Percentiles rank a stretch among this genome's conserved stretches.
Conservation (phyloP, 768 basidiomycete genomes). For the Russula virescens region DNA sequence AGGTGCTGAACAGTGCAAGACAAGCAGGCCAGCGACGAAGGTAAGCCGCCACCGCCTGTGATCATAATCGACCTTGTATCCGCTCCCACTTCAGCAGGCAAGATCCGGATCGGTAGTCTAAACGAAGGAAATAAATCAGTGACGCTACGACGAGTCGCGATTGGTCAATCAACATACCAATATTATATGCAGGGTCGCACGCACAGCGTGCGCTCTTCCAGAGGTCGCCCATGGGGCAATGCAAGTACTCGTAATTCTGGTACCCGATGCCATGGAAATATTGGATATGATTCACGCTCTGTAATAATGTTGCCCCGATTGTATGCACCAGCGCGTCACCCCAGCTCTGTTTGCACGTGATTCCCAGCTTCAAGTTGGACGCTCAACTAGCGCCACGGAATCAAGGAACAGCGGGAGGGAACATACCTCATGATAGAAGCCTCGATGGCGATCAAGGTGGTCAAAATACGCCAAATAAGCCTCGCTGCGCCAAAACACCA, state of each 20-base stretch:
- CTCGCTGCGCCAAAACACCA: constrained; percentile 80
- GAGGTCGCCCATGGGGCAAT: constrained; percentile 37
- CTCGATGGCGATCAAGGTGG: constrained; percentile 72
- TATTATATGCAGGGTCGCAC: constrained; percentile 48
- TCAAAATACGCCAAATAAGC: constrained; percentile 82
- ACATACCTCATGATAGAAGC: constrained; percentile 79
- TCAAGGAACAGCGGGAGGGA: no score
- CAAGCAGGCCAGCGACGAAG: no score
- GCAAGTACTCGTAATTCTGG: constrained; percentile 66
- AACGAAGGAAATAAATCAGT: not conserved
- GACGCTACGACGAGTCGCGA: not conserved
- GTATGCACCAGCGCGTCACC: constrained; percentile 87
- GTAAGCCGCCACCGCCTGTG: no score
- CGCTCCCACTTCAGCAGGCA: constrained; percentile 51
- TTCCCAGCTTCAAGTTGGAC: no score
- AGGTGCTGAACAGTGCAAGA: no score
- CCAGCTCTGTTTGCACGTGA: constrained; percentile 47
- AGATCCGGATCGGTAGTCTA: constrained; percentile 51
- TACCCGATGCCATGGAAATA: constrained; percentile 87
- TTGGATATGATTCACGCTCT: constrained; percentile 67
- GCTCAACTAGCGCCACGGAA: no score
- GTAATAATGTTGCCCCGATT: constrained; percentile 74
- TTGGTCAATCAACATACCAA: constrained; percentile 38
- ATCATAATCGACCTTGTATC: not conserved
- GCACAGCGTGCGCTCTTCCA: constrained; percentile 43